Evolutionary conservation across 352 stramenopile genomes (phyloP).

Genomic region (Phytophthora rubi): DNA sequence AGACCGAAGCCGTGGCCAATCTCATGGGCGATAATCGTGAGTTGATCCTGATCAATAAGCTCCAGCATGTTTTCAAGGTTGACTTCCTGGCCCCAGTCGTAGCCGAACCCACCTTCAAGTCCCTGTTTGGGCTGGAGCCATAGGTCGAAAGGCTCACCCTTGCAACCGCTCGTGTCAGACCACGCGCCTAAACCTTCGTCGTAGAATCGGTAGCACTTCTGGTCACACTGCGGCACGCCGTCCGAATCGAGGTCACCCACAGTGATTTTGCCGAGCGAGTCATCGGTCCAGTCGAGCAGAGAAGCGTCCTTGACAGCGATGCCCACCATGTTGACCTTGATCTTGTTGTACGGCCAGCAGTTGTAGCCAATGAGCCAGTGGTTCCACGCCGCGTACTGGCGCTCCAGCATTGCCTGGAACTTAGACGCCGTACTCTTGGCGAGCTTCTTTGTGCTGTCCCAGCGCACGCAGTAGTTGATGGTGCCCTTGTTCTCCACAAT

Average conservation of each 20-base stretch:
- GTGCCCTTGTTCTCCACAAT: slow-evolving; percentile 43
- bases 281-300: slow-evolving; percentile 8
- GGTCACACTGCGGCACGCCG: slow-evolving; percentile 33
- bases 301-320: slow-evolving; percentile 14
- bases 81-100: slow-evolving; percentile 3
- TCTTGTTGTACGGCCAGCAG: slow-evolving; percentile 16
- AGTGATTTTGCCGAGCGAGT: slow-evolving; percentile 28
- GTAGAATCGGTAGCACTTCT: slow-evolving; percentile 38
- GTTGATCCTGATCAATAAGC: slow-evolving; percentile 9
- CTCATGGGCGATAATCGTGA: slow-evolving; percentile 37
- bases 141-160: slow-evolving; percentile 37
- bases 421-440: slow-evolving; percentile 34
- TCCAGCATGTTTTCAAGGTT: slow-evolving; percentile 17
- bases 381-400: slow-evolving; percentile 42
- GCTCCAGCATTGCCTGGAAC: slow-evolving; percentile 39
- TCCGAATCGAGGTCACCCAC: slow-evolving; percentile 23
- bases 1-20: slow-evolving; percentile 37
- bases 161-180: slow-evolving; percentile 29
- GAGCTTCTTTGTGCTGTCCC: slow-evolving; percentile 40
- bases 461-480: slow-evolving; percentile 45
- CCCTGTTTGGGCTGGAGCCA: slow-evolving; percentile 34
- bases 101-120: slow-evolving; percentile 30
- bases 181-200: slow-evolving; percentile 16
- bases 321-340: slow-evolving; percentile 16
- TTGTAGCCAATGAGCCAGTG: slow-evolving; percentile 36